Conservation (phyloP, 2,329 filamentous ascomycete species). For the Fusarium sp. region DNA sequence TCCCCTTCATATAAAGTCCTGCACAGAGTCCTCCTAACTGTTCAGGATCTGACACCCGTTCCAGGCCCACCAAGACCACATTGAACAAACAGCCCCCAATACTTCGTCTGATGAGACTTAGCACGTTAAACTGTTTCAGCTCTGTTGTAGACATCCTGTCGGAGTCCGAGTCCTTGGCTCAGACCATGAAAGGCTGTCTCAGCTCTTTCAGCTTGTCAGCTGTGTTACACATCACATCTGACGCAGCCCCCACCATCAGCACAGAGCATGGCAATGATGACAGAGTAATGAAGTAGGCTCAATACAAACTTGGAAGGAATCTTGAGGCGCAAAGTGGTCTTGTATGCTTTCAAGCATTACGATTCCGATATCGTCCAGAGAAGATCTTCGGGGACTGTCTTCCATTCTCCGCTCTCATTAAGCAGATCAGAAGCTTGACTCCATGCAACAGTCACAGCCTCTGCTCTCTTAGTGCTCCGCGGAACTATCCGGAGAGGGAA, state of each 20-base stretch:
- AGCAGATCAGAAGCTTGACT: background rate
- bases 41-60: background rate
- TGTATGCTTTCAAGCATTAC: fast-evolving
- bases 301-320: fast-evolving
- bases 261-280: fast-evolving
- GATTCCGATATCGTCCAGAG: background rate
- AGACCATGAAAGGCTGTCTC: background rate
- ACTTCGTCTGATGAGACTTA: background rate
- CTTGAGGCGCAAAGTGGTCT: fast-evolving
- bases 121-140: background rate
- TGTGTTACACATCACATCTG: background rate
- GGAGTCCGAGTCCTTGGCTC: background rate
- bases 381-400: background rate
- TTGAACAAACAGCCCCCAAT: background rate
- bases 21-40: background rate
- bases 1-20: background rate
- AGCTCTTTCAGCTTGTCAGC: background rate
- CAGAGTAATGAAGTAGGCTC: fast-evolving
- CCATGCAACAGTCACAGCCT: background rate
- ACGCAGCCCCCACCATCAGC: background rate
- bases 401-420: background rate
- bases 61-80: background rate
- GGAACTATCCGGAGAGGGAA: background rate
- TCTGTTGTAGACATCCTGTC: background rate
- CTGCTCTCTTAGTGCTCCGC: background rate